Conservation (phyloP, 108 stramenopile species). For the Pseudonitzschia pungens region DNA sequence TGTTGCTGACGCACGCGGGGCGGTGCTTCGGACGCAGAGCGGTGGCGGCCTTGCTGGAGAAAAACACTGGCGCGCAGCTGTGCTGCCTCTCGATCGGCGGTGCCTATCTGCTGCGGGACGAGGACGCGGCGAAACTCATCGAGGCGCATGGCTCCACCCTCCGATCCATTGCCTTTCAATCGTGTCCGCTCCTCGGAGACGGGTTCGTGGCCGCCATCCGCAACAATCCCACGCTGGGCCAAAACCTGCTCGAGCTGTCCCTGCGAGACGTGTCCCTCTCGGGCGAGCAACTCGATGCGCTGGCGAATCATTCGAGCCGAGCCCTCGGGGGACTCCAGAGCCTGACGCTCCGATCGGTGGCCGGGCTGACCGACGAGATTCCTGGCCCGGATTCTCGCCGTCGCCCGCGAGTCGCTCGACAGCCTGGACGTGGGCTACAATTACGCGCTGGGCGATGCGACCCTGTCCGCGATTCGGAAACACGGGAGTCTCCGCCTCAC, state of each 20-base stretch:
- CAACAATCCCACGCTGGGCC: not conserved
- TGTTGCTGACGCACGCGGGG: slow-evolving; percentile 70
- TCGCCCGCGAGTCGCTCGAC: slow-evolving; percentile 46
- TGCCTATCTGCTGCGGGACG: slow-evolving; percentile 75
- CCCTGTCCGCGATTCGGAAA: slow-evolving; percentile 62
- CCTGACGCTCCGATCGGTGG: slow-evolving; percentile 54
- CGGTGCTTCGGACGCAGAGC: slow-evolving; percentile 71
- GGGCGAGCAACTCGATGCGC: slow-evolving; percentile 37
- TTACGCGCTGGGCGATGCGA: slow-evolving; percentile 60
- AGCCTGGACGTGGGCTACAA: slow-evolving; percentile 65
- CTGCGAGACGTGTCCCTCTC: slow-evolving; percentile 59
- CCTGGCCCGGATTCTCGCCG: slow-evolving; percentile 45
- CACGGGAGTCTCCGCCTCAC: slow-evolving; percentile 49
- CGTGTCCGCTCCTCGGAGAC: slow-evolving; percentile 66
- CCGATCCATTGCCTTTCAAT: slow-evolving; percentile 67
- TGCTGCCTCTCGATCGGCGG: slow-evolving; percentile 71
- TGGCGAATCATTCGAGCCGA: slow-evolving; percentile 41
- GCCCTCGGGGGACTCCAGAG: slow-evolving; percentile 57
- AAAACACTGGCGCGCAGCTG: slow-evolving; percentile 25
- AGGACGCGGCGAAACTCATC: slow-evolving; percentile 59
- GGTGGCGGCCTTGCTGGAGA: slow-evolving; percentile 42
- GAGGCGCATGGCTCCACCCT: slow-evolving; percentile 45
- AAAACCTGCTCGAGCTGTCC: slow-evolving; percentile 59
- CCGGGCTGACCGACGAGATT: slow-evolving; percentile 51
- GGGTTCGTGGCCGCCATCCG: slow-evolving; percentile 47